Evolutionary conservation across 768 basidiomycete genomes (phyloP), one percentile per base, ranked within the genome.

Genomic region (Pluteus cervinus): DNA sequence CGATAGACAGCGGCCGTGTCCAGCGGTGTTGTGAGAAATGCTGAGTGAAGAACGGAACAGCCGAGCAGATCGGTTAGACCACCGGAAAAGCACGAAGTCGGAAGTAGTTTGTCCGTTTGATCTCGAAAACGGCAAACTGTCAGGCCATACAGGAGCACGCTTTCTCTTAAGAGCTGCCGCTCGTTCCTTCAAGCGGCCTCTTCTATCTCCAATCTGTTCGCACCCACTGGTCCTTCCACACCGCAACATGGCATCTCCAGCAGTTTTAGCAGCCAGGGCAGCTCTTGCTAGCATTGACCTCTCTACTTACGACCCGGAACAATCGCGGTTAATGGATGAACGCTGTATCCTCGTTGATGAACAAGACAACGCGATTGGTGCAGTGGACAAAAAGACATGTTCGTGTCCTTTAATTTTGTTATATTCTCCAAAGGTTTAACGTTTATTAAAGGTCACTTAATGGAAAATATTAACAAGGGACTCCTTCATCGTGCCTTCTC

Each of bases 401-500:
- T 52, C 48, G 83, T 66, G 31, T 35, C 40, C 28, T 24, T 40
- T 35, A 21, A 35, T 42, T 20, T 5, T 31, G 34, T n/a, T n/a
- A n/a, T n/a, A n/a, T n/a, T n/a, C n/a, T n/a, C 48, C 7, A 46
- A 33, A 14, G 12, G 35, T 31, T 28, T 7, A 16, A 33, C 25
- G 12, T 18, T 15, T 31, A 31, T 7, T 38, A 17, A 56, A 93
- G 93, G 93, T 58, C 96, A 98, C 63, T 66, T 99, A 39, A 98
- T 99, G 92, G 83, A 86, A 57, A 96, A 96, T 58, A 94, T 98
- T 54, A 79, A 81, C 57, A 82, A 84, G 53, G 93, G 93, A 10
- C 75, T 98, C 28, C 79, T 99, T 17, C 96, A 99, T 60, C 85
- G 96, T 26, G 96, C 96, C 12, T 99, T 99, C 69, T 97, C 93